Base-by-base conservation (phyloP, 2,329 filamentous ascomycete species). In the Ophiostoma montium region DNA sequence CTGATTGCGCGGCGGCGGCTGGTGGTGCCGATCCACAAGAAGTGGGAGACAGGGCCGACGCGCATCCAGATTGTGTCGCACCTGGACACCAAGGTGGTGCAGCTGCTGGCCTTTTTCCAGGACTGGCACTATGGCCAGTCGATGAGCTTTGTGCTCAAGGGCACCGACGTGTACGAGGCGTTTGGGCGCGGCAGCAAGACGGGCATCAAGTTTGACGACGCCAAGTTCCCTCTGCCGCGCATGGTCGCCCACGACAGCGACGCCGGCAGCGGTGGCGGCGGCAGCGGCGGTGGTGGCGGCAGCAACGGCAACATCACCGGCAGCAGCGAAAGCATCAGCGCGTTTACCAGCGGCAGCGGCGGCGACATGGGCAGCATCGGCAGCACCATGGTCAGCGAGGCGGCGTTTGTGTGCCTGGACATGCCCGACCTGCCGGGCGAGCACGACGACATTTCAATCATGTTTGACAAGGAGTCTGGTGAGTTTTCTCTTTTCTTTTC, bases 1-100 rank as follows among this genome's bases (percentile, higher is more conserved):
- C 80, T 83, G 51, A 94, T 95, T 55, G 81, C 88, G 1, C 80
- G 88, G 30, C 79, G 86, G 45, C 78, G 86, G 56, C 92, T 89
- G 82, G 86, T 95, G 12, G 86, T 94, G 15, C 86, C 86, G 0
- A 90, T 95, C 56, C 85, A 94, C 68, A 94, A 95, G 67, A 92
- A 92, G 63, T 94, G 86, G 86, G 87, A 94, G 60, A 85, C 88
- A 2, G 78, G 74, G n/a, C 75, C 74, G 35, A 86, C 86, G 9
- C 79, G 89, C 33, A 70, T 95, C 8, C 88, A 95, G 61, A 72
- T 95, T 35, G 78, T 95, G 33, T 73, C 79, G 55, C 74, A 80
- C 56, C 81, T 83, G 55, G 84, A 88, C 54, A 54, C 47, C 33
- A 84, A 80, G 58, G 75, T 84, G 13, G 65, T 84, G 19, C 86